These are phyloP conservation scores for Termitomyces sp. DNA, from an alignment of 768 basidiomycete species.

Conservation along the genomic window DNA sequence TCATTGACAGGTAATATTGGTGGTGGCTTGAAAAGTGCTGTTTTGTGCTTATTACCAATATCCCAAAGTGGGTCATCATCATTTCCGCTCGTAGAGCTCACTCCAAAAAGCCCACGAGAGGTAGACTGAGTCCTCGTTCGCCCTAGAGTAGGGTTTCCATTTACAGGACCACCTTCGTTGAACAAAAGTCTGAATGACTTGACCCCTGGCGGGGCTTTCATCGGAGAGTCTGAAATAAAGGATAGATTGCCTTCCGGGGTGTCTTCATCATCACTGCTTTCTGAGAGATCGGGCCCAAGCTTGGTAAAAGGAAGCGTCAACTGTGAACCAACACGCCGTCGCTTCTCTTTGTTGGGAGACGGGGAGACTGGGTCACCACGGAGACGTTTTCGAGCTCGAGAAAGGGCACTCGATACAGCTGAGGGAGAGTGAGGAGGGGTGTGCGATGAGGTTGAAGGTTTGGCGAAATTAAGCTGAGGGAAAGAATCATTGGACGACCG, in stretches of 20 bases:
- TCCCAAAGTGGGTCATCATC: conserved; percentile 14
- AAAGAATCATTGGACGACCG: conserved; percentile 38
- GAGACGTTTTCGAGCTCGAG: conserved; percentile 74
- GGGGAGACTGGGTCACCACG: conserved; percentile 83
- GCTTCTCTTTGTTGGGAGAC: conserved; percentile 76
- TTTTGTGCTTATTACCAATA: conserved; percentile 2
- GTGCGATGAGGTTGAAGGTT: conserved; percentile 18
- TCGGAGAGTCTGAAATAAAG: conserved; percentile 70
- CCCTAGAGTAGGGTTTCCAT: conserved; percentile 5
- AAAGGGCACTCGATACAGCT: conserved; percentile 42
- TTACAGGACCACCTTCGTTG: conserved; percentile 32
- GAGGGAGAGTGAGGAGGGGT: conserved; percentile 22
- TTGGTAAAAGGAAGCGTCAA: conserved; percentile 34
- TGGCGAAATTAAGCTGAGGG: conserved; percentile 25
- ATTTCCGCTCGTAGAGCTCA: neutral
- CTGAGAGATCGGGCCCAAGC: conserved; percentile 24
- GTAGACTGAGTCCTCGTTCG: conserved; percentile 12
- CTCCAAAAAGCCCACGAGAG: conserved; percentile 12
- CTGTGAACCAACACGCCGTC: conserved; percentile 50
- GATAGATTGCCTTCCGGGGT: conserved; percentile 38
- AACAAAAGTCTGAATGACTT: conserved; percentile 70
- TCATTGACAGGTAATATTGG: neutral
- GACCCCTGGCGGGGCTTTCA: conserved; percentile 53
- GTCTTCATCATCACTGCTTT: conserved; percentile 31
- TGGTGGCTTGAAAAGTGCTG: conserved; percentile 1